Evolutionary conservation across 805 yeast species (phyloP).

Genomic region (Kodamaea neixiangensis): DNA sequence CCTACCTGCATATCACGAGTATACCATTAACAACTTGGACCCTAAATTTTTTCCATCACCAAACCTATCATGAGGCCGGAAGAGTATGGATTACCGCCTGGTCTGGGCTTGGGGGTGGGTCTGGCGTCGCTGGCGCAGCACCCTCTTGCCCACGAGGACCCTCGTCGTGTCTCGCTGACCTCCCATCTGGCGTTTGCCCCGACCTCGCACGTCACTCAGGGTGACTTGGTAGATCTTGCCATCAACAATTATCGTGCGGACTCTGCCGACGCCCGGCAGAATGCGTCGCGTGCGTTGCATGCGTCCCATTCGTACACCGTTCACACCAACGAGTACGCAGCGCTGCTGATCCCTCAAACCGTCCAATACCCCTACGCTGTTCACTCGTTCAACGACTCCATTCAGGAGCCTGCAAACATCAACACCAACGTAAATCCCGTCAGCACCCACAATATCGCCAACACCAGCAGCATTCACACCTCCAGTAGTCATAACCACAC

Average conservation of each 20-base stretch:
- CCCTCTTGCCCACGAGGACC: background rate
- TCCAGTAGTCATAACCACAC: too few relatives aligned
- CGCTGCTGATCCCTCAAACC: background rate
- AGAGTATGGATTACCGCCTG: background rate
- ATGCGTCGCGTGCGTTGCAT: too few relatives aligned
- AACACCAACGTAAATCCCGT: too few relatives aligned
- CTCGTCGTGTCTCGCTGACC: background rate
- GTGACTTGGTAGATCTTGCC: background rate
- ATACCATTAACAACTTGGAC: background rate
- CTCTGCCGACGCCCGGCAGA: too few relatives aligned
- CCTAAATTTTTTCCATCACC: conserved; percentile 3
- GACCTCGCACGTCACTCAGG: background rate
- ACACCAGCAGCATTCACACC: too few relatives aligned
- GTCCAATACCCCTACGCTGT: background rate
- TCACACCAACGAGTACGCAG: background rate
- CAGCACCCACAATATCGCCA: too few relatives aligned
- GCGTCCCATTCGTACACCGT: background rate
- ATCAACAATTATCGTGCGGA: background rate
- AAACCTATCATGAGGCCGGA: background rate
- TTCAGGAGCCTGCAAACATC: too few relatives aligned
- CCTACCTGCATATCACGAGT: background rate
- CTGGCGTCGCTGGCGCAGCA: background rate
- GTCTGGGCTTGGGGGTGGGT: background rate
- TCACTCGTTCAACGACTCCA: too few relatives aligned
- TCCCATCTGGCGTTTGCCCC: background rate